Conservation (phyloP, 257 asterid species). For the Solanum boliviense region DNA sequence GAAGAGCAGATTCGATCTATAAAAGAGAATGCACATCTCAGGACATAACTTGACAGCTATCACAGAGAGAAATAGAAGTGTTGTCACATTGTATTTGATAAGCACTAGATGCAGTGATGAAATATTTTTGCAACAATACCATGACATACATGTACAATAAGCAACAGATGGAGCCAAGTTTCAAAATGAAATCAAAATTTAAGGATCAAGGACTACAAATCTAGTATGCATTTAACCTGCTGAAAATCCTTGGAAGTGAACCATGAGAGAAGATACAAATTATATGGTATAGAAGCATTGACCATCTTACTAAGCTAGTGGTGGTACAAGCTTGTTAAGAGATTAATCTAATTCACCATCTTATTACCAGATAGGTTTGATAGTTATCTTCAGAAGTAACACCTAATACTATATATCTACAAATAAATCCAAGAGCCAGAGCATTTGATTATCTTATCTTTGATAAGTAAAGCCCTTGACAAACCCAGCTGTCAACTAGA, state of each 20-base stretch:
- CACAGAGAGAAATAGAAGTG: neutral
- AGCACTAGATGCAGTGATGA: neutral
- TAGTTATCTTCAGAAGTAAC: neutral
- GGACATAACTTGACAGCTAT: neutral
- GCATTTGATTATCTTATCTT: neutral
- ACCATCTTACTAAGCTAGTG: neutral
- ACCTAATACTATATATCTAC: neutral
- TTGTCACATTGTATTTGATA: neutral
- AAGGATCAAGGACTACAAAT: neutral
- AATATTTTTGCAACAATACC: neutral
- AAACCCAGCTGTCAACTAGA: neutral
- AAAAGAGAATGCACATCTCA: constrained; percentile 17
- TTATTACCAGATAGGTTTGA: neutral
- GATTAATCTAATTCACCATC: neutral
- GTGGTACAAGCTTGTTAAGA: neutral
- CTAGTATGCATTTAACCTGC: neutral
- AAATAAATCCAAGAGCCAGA: neutral
- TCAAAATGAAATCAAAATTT: neutral
- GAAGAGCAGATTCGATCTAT: constrained; percentile 92
- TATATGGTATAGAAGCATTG: neutral
- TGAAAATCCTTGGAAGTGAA: neutral
- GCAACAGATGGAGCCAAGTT: neutral
- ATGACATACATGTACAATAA: neutral
- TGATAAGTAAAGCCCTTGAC: neutral
- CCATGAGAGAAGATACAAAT: neutral